These are phyloP conservation scores for Candida hispaniensis DNA, from an alignment of 805 yeast species.

Conservation along the genomic window DNA sequence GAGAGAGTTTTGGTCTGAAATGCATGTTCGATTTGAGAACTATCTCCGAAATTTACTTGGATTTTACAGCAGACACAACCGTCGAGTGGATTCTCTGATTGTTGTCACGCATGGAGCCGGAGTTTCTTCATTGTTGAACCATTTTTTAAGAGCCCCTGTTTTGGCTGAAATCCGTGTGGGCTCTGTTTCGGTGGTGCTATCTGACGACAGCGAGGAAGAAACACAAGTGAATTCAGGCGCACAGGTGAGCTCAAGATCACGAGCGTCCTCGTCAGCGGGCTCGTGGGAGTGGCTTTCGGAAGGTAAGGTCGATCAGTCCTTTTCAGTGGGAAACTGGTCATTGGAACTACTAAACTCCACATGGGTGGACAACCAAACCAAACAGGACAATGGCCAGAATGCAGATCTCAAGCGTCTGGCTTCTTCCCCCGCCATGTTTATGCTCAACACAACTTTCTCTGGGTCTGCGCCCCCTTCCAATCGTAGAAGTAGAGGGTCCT, in stretches of 20 bases:
- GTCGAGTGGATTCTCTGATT: slow-evolving; percentile 19
- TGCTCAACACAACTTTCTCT: slow-evolving; percentile 11
- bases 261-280: slow-evolving; percentile 5
- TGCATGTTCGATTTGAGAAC: slow-evolving; percentile 27
- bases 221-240: slow-evolving; percentile 1
- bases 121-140: slow-evolving; percentile 31
- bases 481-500: slow-evolving; percentile 3
- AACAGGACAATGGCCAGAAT: too few relatives aligned
- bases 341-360: slow-evolving; percentile 9
- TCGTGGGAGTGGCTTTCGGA: slow-evolving; percentile 15
- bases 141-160: slow-evolving; percentile 26
- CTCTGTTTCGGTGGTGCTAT: slow-evolving; percentile 13
- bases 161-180: slow-evolving; percentile 27
- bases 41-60: slow-evolving; percentile 24
- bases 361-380: too few relatives aligned
- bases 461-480: slow-evolving; percentile 12
- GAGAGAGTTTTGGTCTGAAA: slow-evolving; percentile 31
- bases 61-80: slow-evolving; percentile 20
- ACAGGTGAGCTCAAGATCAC: slow-evolving; percentile 1
- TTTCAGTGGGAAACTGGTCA: slow-evolving; percentile 6
- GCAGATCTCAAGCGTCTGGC: slow-evolving; percentile 7
- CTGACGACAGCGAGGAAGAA: slow-evolving; percentile 9
- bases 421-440: slow-evolving; percentile 14
- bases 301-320: slow-evolving; percentile 12
- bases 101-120: slow-evolving; percentile 34